Percentiles rank a stretch among this genome's conserved stretches.
These are phyloP conservation scores for Termitomyces heimii DNA, from an alignment of 768 basidiomycete species.

Conservation along the genomic window DNA sequence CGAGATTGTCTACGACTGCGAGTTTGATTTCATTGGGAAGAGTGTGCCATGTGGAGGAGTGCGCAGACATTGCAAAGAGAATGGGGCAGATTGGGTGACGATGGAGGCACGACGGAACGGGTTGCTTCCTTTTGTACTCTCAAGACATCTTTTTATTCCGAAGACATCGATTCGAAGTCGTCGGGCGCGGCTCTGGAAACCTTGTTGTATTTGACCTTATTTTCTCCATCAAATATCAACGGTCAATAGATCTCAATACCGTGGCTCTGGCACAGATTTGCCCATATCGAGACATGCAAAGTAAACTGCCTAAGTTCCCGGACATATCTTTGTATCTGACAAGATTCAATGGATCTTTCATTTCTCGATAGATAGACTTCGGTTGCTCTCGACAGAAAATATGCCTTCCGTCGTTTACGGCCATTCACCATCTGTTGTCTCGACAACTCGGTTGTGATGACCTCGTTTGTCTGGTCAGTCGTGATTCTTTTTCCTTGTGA, in stretches of 20 bases:
- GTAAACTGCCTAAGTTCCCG: constrained; percentile 5
- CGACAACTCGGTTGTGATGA: constrained; percentile 2
- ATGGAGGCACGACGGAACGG: not conserved
- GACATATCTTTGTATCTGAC: not conserved
- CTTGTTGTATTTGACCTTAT: constrained; percentile 11
- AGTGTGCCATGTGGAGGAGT: constrained; percentile 37
- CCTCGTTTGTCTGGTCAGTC: not conserved
- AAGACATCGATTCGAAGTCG: constrained; percentile 29
- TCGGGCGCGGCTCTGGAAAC: constrained; percentile 18
- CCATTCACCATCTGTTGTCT: not conserved
- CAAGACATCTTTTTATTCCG: constrained; percentile 16
- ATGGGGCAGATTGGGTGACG: not conserved
- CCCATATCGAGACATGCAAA: not conserved
- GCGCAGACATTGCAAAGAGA: constrained; percentile 12
- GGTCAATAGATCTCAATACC: constrained; percentile 11
- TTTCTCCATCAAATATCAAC: constrained; percentile 16
- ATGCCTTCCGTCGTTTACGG: constrained; percentile 7
- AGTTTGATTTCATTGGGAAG: constrained; percentile 68
- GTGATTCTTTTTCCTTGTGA: not conserved
- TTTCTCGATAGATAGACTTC: not conserved
- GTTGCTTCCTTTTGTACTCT: constrained; percentile 7
- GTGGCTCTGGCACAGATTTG: constrained; percentile 7
- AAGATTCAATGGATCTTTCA: not conserved
- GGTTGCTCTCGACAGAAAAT: not conserved
- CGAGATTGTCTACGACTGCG: constrained; percentile 46